Evolutionary conservation across 2,329 filamentous ascomycete species (phyloP), one percentile per base, ranked within the genome.

Genomic region (Aspergillus fumigatiaffinis): DNA sequence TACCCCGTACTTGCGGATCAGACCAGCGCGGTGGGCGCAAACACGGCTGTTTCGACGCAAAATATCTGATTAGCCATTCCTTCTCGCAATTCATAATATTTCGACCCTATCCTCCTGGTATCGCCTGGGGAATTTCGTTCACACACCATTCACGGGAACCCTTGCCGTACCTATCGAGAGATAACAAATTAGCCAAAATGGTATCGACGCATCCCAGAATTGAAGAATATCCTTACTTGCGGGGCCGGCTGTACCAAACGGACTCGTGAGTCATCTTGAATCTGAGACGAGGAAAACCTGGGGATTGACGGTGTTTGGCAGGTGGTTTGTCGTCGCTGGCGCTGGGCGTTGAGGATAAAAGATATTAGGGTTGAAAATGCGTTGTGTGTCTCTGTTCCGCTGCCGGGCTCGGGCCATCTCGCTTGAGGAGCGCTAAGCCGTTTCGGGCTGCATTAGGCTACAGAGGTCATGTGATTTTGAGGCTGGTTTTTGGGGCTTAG

Each of bases 191-290:
- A 68, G 63, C 52, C 50, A 60, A 60, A 63, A 60, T 41, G 41
- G 41, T 55, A 50, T 53, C 57, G 25, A 46, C 29, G 47, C 44
- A 50, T 21, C 47, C 23, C 29, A 41, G 42, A 20, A 47, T 35
- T 9, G 29, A 46, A 48, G 17, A 28, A 53, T 54, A 53, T 58
- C 63, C 71, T 71, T 95, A 96, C 80, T 81, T 91, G 82, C 92
- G 90, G 77, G 94, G 94, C 80, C 94, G 92, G 77, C 92, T 96
- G 88, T 95, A 96, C 92, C 93, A 99, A 83, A 97, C 92, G 77
- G 89, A 92, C 85, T 97, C 93, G 92, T 90, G 88, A 81, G 87
- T 87, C 87, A 90, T 90, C 76, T 76, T 88, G 80, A 80, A 78
- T 71, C 67, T 66, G 63, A 65, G 66, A 63, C 62, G 66, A 63